Base-by-base conservation (phyloP, 495 filamentous ascomycete species). In the Penicillium soppii region DNA sequence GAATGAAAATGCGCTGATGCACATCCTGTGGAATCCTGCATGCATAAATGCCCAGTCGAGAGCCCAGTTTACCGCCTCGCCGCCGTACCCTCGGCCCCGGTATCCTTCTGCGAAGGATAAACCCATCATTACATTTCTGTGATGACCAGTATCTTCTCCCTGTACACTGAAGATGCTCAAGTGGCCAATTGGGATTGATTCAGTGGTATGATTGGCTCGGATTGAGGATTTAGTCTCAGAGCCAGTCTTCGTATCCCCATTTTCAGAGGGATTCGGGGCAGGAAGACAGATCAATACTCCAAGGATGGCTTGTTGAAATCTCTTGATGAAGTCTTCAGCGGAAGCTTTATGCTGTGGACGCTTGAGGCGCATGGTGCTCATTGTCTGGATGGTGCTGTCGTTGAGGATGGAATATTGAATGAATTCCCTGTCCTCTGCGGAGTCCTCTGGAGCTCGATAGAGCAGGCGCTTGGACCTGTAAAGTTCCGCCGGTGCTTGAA, bases 21-120 rank as follows among this genome's bases (percentile, higher is more conserved):
- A 12, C 7, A 59, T 62, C 25, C 74, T 57, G 58, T 82, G 79
- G 65, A 80, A 23, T 2, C 74, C 76, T 0, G 66, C 70, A 25
- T 64, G 57, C 38, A 57, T 45, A 50, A 82, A 82, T 2, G 63
- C 75, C 66, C 73, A 82, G 26, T 76, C 67, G 44, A 81, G 35
- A 8, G 47, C 64, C 79, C 79, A 82, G 39, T 65, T 62, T 16
- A 80, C 76, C 0, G 76, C 78, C 57, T 83, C 80, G 12, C 54
- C 56, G 1, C 78, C 80, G 42, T 82, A 83, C n/a, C 79, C 80
- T 35, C 72, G 56, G 0, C 77, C 69, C 9, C 75, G 74, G 35
- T 71, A 66, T 9, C 38, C 47, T 7, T 54, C 51, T 13, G 56
- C 50, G 7, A 80, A 59, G 27, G 68, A 63, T 19, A 81, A 67